Base-by-base conservation (phyloP, 139 green algal genomes). In the Chlamydomonas schloesseri region DNA sequence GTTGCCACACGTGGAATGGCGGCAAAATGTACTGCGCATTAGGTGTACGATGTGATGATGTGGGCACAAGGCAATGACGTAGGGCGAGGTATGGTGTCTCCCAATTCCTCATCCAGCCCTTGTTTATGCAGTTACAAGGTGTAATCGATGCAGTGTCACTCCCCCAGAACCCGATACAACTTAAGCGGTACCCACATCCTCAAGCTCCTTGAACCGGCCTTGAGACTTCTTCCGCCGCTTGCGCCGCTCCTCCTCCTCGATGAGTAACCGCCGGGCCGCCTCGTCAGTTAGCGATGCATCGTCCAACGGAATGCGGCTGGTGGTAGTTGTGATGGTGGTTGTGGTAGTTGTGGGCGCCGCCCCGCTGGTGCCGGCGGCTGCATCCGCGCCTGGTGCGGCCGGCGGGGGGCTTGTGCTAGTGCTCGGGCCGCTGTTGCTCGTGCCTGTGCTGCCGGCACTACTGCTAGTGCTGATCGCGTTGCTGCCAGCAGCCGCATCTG, bases 131-230 rank as follows among this genome's bases (percentile, higher is more conserved):
- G n/a, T n/a, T n/a, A n/a, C n/a, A n/a, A n/a, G n/a, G n/a, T n/a
- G n/a, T n/a, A n/a, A n/a, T n/a, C n/a, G n/a, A n/a, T n/a, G n/a
- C n/a, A n/a, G n/a, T n/a, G n/a, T n/a, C n/a, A n/a, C 42, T 50
- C 42, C 42, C 42, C 6, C 42, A 50, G 6, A 50, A 50, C 42
- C 42, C n/a, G 42, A 8, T 5, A 8, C 42, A 50, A 50, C 8
- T 5, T 50, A 50, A 5, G 8, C 42, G n/a, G n/a, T 8, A 50
- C 55, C 76, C 62, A 94, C 91, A 87, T 97, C 94, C 71, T 97
- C 90, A 23, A 97, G 90, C 81, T 97, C 94, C 24, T 90, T 76
- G 33, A 97, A 92, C 36, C 95, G 89, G 23, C 94, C 92, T 85
- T 92, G 93, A 36, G 88, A 91, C 46, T 77, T 84, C 37, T 83